A percentile compares a stretch with the other conserved stretches of the same genome.
Evolutionary conservation across 2,329 filamentous ascomycete species (phyloP).

Genomic region (Botrytis tulipae): DNA sequence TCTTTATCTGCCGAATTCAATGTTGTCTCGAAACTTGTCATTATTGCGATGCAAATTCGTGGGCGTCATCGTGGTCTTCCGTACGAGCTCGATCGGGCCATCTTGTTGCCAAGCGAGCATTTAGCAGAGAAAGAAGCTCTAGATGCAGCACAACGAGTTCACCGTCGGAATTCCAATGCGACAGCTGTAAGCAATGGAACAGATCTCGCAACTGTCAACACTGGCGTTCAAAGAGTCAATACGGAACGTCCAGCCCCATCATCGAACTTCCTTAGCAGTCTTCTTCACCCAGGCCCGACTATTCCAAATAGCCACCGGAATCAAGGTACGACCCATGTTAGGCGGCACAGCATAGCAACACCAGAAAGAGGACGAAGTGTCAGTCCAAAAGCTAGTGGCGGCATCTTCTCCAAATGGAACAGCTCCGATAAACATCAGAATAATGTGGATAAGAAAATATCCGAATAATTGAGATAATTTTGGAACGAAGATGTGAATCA

Average conservation of each 20-base stretch:
- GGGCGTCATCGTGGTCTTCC: slow-evolving; percentile 67
- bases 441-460: slow-evolving; percentile 3
- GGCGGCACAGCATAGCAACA: slow-evolving; percentile 18
- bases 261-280: slow-evolving; percentile 33
- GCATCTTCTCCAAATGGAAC: slow-evolving; percentile 17
- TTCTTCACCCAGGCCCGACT: slow-evolving; percentile 38
- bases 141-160: slow-evolving; percentile 38
- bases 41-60: slow-evolving; percentile 68
- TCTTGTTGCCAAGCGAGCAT: slow-evolving; percentile 65
- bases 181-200: slow-evolving; percentile 18
- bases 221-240: slow-evolving; percentile 21
- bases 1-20: slow-evolving; percentile 83
- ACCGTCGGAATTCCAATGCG: slow-evolving; percentile 26
- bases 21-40: slow-evolving; percentile 59
- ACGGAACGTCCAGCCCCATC: slow-evolving; percentile 21
- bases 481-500: background rate
- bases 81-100: slow-evolving; percentile 67
- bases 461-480: background rate
- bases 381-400: slow-evolving; percentile 15
- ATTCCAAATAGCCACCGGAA: slow-evolving; percentile 34
- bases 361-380: slow-evolving; percentile 8
- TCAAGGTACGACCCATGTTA: slow-evolving; percentile 2
- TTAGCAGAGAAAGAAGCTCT: slow-evolving; percentile 58
- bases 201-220: slow-evolving; percentile 5
- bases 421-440: slow-evolving; percentile 7